Evolutionary conservation across 2,329 filamentous ascomycete genomes (phyloP).

Genomic region (Xylariaceae sp.): DNA sequence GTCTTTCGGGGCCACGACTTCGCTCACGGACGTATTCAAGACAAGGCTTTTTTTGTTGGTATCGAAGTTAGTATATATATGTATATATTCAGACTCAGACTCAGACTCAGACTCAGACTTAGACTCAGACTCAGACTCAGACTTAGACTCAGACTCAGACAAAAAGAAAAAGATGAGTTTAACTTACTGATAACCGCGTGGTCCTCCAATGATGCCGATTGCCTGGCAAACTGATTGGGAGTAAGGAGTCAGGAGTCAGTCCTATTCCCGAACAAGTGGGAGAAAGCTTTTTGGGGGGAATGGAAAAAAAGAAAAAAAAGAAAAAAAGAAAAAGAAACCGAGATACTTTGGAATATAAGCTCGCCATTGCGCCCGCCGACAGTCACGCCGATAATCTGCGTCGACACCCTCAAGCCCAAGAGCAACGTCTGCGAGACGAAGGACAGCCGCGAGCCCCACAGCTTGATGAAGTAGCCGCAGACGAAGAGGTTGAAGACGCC

Average conservation of each 20-base stretch:
- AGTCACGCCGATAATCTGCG: constrained; percentile 60
- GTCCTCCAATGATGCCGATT: constrained; percentile 63
- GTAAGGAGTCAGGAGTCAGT: background rate
- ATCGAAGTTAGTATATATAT: background rate
- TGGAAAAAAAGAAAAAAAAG: background rate
- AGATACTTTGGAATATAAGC: constrained; percentile 53
- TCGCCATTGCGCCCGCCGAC: constrained; percentile 59
- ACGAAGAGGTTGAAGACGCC: constrained; percentile 61
- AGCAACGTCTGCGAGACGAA: constrained; percentile 59
- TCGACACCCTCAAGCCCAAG: constrained; percentile 56
- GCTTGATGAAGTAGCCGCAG: constrained; percentile 61
- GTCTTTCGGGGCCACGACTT: constrained; percentile 53
- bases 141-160: background rate
- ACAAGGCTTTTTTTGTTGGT: constrained; percentile 38
- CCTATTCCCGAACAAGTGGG: background rate
- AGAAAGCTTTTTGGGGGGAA: background rate
- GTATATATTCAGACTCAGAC: background rate
- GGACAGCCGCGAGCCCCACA: constrained; percentile 56
- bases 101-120: background rate
- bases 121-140: too few relatives aligned
- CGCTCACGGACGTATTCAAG: constrained; percentile 62
- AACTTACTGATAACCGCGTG: constrained; percentile 55
- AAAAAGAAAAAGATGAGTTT: background rate
- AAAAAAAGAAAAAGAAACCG: background rate
- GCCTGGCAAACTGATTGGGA: constrained; percentile 46